These are phyloP conservation scores for Linderniella brevidens DNA, from an alignment of 257 asterid genomes.

Conservation along the genomic window DNA sequence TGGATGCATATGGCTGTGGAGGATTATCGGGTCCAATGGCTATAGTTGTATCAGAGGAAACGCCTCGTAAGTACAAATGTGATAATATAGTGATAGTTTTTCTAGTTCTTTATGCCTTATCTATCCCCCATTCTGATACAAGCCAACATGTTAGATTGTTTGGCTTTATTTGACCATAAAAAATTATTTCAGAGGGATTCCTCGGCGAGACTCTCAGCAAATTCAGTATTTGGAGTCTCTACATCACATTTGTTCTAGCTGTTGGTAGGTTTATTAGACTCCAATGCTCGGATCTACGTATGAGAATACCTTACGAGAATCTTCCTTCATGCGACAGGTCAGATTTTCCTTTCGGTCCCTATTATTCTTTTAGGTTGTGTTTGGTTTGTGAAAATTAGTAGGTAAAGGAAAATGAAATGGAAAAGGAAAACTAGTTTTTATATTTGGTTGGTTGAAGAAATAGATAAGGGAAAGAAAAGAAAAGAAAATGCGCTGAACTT, in stretches of 20 bases:
- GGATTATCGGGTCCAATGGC: conserved; percentile 90
- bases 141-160: conserved; percentile 6
- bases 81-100: not conserved
- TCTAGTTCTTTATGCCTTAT: not conserved
- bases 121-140: not conserved
- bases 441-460: too few relatives aligned
- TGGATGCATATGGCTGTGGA: conserved; percentile 40
- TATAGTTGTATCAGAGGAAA: conserved; percentile 88
- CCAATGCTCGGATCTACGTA: conserved; percentile 91
- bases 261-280: conserved; percentile 94
- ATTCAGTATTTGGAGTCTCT: conserved; percentile 97
- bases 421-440: too few relatives aligned
- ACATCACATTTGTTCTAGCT: conserved; percentile 96
- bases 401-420: too few relatives aligned
- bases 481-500: too few relatives aligned
- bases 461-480: too few relatives aligned
- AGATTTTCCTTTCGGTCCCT: not conserved
- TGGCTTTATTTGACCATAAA: not conserved
- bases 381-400: too few relatives aligned
- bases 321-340: conserved; percentile 99
- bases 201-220: conserved; percentile 99
- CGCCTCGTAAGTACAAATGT: conserved; percentile 65
- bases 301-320: conserved; percentile 97
- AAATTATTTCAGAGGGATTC: conserved; percentile 65
- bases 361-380: too few relatives aligned